A percentile compares a stretch with the other conserved stretches of the same genome.
Evolutionary conservation across 345 rosid genomes (phyloP).

Genomic region (Gossypium ekmanianum): DNA sequence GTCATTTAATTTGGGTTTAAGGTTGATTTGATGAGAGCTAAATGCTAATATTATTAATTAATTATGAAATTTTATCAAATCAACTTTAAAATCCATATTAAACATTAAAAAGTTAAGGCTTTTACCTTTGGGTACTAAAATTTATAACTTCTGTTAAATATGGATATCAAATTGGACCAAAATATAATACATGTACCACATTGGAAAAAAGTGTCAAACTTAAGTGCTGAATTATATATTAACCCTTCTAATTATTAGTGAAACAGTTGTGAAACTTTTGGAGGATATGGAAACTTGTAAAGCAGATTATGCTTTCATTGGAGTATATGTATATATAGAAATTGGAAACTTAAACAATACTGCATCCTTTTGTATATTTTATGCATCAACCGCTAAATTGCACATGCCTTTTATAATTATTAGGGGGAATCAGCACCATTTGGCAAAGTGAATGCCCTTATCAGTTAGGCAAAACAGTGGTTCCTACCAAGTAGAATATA

Average conservation of each 20-base stretch:
- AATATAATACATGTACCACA: too few relatives aligned
- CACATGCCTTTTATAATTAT: neutral
- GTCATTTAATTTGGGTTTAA: too few relatives aligned
- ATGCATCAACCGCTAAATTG: neutral
- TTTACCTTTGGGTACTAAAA: too few relatives aligned
- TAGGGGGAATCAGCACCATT: slow-evolving; percentile 7
- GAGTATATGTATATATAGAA: neutral
- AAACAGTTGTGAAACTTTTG: neutral
- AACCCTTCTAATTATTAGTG: neutral
- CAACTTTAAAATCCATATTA: too few relatives aligned
- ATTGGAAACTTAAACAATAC: neutral
- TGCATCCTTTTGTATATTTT: neutral
- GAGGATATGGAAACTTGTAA: neutral
- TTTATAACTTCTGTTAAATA: too few relatives aligned
- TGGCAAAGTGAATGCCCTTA: slow-evolving; percentile 12
- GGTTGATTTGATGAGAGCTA: too few relatives aligned
- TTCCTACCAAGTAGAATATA: slow-evolving; percentile 6
- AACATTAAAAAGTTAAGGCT: too few relatives aligned
- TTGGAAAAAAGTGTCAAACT: too few relatives aligned
- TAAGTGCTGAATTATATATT: too few relatives aligned
- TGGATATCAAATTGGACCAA: too few relatives aligned
- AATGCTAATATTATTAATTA: too few relatives aligned
- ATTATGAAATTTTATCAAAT: too few relatives aligned
- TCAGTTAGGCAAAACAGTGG: slow-evolving; percentile 18
- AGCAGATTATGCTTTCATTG: slow-evolving; percentile 1